phyloP scores from a whole-genome alignment of 768 basidiomycete genomes.

The Sarcodon sp. region DNA sequence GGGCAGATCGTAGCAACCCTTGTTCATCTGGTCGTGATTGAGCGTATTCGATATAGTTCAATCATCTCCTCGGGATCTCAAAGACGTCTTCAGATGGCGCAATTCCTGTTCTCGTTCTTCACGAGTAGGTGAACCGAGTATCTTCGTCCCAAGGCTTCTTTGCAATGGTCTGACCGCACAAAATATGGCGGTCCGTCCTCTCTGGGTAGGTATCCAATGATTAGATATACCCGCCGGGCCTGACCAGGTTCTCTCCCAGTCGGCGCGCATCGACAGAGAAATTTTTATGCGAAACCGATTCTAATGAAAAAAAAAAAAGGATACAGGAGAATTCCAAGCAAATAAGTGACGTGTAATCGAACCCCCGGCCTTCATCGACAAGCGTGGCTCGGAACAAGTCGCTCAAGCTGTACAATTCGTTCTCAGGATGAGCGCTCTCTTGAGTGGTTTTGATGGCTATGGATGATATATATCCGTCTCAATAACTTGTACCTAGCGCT shows the following conservation, averaged over 20 bases:
- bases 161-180: slow-evolving; percentile 39
- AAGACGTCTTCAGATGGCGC: background rate
- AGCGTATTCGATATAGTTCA: too few species aligned
- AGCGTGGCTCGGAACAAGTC: slow-evolving; percentile 57
- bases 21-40: too few species aligned
- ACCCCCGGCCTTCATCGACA: slow-evolving; percentile 19
- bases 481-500: slow-evolving; percentile 30
- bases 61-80: too few species aligned
- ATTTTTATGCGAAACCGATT: slow-evolving; percentile 63
- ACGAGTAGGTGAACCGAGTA: too few species aligned
- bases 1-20: too few species aligned
- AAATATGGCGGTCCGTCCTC: slow-evolving; percentile 51
- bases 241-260: slow-evolving; percentile 46
- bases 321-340: background rate
- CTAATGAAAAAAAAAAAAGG: background rate
- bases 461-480: slow-evolving; percentile 45
- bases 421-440: slow-evolving; percentile 20
- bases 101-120: too few species aligned
- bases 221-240: slow-evolving; percentile 45
- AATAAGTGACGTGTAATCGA: slow-evolving; percentile 42
- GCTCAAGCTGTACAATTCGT: slow-evolving; percentile 23
- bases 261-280: slow-evolving; percentile 33
- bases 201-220: slow-evolving; percentile 32
- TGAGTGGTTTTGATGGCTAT: slow-evolving; percentile 38
- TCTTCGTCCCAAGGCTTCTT: too few species aligned